These are phyloP conservation scores for Cyberlindnera nakhonratchasimensis DNA, from an alignment of 805 yeast species.

Conservation along the genomic window DNA sequence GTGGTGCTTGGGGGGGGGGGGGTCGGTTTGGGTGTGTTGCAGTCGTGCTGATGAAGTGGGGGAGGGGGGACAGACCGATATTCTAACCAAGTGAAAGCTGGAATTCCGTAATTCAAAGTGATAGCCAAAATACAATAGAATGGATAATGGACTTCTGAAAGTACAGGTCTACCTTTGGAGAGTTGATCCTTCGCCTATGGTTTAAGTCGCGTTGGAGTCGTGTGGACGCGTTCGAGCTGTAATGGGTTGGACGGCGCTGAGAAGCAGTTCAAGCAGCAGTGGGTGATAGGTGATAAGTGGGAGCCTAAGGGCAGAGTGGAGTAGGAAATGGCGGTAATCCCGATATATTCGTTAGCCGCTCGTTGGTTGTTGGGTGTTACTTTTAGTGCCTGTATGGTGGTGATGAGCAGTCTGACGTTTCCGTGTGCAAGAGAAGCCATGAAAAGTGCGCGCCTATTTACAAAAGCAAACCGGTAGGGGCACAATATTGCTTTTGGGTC, in stretches of 20 bases:
- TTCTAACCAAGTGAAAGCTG: background rate
- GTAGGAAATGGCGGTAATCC: background rate
- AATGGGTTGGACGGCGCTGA: background rate
- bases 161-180: too few species aligned
- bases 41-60: constrained; percentile 1
- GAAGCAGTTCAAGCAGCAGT: background rate
- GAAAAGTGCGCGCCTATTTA: background rate
- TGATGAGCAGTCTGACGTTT: constrained; percentile 2
- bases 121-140: too few species aligned
- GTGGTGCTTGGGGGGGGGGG: background rate
- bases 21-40: too few species aligned
- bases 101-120: too few species aligned
- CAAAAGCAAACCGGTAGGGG: background rate
- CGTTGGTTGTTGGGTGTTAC: background rate
- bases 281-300: background rate
- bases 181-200: too few species aligned
- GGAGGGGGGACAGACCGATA: background rate
- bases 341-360: background rate
- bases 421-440: background rate
- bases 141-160: too few species aligned
- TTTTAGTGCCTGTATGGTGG: background rate
- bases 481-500: background rate
- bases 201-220: background rate
- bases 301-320: background rate
- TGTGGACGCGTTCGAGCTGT: background rate